Evolutionary conservation across 768 basidiomycete genomes (phyloP).

Genomic region (Tylopilus rubrobrunneus): DNA sequence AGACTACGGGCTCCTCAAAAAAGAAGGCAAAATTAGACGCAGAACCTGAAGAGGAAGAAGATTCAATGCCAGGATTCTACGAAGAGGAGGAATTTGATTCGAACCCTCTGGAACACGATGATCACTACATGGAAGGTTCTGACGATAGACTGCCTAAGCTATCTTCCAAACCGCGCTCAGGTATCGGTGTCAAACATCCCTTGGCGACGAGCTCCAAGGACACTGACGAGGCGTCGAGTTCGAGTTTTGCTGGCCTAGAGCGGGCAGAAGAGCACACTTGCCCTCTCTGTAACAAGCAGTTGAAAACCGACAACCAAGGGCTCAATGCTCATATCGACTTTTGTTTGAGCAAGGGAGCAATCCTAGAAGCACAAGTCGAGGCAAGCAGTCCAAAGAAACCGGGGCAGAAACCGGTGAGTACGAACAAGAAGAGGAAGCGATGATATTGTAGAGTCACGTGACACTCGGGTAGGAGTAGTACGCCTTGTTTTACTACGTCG

Average conservation of each 20-base stretch:
- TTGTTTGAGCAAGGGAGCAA: constrained; percentile 77
- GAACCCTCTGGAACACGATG: constrained; percentile 10
- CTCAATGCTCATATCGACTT: constrained; percentile 89
- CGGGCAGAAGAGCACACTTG: constrained; percentile 39
- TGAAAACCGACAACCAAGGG: constrained; percentile 69
- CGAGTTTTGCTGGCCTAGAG: constrained; percentile 15
- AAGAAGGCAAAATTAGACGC: constrained; percentile 39
- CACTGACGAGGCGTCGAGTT: constrained; percentile 13
- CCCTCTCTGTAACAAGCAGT: constrained; percentile 63
- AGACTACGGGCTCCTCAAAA: constrained; percentile 33
- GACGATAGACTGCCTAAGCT: constrained; percentile 2
- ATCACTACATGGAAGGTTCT: constrained; percentile 3
- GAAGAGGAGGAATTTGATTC: constrained; percentile 40
- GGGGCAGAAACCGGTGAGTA: background rate
- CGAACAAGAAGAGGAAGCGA: constrained; percentile 17
- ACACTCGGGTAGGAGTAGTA: background rate
- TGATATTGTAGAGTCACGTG: constrained; percentile 19
- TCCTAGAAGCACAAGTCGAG: constrained; percentile 59
- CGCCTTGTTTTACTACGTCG: background rate
- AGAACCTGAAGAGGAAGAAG: constrained; percentile 21
- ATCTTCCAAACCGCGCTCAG: constrained; percentile 15
- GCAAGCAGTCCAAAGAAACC: constrained; percentile 21
- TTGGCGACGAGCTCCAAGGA: background rate
- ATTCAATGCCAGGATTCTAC: constrained; percentile 51
- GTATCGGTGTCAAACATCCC: background rate